phyloP scores from a whole-genome alignment of 345 rosid genomes.

The Pelargonium nanum region DNA sequence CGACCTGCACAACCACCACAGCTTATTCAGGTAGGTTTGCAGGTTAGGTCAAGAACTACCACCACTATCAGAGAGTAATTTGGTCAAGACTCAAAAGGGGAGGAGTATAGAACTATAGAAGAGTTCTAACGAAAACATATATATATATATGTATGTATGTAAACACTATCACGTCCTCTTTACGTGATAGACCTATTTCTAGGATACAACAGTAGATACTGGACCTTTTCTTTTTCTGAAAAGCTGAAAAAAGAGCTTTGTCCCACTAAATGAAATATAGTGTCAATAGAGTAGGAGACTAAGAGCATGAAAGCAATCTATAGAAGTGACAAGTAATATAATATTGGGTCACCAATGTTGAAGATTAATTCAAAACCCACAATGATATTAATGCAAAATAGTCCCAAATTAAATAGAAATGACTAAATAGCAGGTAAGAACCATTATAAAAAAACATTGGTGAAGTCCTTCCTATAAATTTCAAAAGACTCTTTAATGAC shows the following conservation, averaged over 20 bases:
- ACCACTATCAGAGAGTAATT: no score
- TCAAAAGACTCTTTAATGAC: neutral
- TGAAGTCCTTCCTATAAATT: neutral
- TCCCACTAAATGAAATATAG: neutral
- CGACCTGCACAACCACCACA: no score
- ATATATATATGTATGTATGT: no score
- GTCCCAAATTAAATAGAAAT: neutral
- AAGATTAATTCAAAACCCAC: neutral
- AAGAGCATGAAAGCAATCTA: neutral
- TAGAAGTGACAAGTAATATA: no score
- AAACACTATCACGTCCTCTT: no score
- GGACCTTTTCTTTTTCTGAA: neutral
- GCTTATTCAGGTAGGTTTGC: no score
- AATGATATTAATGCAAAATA: neutral
- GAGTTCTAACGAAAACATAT: no score
- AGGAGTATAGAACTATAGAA: no score
- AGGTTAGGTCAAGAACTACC: no score
- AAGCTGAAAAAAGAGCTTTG: neutral
- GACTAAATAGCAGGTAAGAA: no score
- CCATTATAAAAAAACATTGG: neutral
- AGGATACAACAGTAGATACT: neutral
- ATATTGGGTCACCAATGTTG: neutral
- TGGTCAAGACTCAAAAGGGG: no score
- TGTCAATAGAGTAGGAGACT: neutral
- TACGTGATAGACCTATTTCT: neutral